phyloP scores from a whole-genome alignment of 257 asterid species.

The Nicotiana tabacum region DNA sequence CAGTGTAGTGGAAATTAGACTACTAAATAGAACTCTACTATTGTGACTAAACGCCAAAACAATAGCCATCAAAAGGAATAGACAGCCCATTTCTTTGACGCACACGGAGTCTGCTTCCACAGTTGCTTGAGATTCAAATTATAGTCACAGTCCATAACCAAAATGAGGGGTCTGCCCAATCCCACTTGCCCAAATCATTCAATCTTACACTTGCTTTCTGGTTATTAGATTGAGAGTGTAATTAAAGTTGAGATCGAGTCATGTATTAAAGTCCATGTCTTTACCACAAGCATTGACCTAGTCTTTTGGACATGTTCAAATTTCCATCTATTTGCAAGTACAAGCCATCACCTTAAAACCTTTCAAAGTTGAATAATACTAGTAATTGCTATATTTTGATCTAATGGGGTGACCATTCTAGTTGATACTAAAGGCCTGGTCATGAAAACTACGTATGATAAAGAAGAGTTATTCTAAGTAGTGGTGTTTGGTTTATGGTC shows the following conservation, averaged over 20 bases:
- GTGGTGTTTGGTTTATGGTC: background rate
- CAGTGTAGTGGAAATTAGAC: background rate
- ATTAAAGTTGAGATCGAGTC: background rate
- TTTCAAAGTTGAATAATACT: background rate
- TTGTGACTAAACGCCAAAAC: no score
- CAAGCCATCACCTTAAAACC: background rate
- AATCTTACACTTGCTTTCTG: background rate
- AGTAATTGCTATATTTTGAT: background rate
- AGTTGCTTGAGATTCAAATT: background rate
- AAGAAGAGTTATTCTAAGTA: background rate
- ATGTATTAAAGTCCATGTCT: background rate
- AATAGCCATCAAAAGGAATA: no score
- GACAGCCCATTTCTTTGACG: background rate
- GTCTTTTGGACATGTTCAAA: background rate
- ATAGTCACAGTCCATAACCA: background rate
- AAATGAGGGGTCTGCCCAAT: background rate
- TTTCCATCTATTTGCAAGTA: background rate
- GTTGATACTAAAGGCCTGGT: background rate
- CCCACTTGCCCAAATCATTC: background rate
- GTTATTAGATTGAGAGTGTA: background rate
- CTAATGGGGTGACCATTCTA: background rate
- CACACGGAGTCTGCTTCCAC: no score
- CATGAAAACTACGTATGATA: background rate
- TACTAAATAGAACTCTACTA: no score
- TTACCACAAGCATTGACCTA: background rate